Base-by-base conservation (phyloP, 768 basidiomycete species). In the Boletus eberwhitei region DNA sequence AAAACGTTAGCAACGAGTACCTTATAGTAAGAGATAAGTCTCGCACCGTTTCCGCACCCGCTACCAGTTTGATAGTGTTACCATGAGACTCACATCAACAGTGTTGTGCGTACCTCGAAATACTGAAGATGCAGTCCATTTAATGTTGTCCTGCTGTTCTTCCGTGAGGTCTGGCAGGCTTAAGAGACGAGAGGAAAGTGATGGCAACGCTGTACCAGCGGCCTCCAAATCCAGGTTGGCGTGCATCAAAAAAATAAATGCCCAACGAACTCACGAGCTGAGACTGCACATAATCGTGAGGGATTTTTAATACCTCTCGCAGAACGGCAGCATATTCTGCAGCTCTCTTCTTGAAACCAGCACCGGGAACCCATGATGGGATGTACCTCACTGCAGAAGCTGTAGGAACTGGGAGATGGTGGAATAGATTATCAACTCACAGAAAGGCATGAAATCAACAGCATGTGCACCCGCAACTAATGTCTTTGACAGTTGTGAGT, bases 321-420 rank as follows among this genome's bases (percentile, higher is more conserved):
- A 54, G 1, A 22, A 64, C 58, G 22, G 16, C 21, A 6, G 58
- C 45, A 26, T 59, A 51, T 41, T 56, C 29, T 29, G 8, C 8
- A 2, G 29, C 29, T 29, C 12, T 38, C 24, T 40, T 52, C 47
- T 64, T 58, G 42, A 66, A 66, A 2, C 43, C 48, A 2, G 60
- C 62, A 16, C 62, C 58, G 8, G 65, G 65, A 14, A 64, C 12
- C 65, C 64, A 66, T 2, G 57, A 58, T 0, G 65, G 65, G 12
- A 66, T 35, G 22, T 67, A 61, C 40, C 53, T 68, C 50, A 69
- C 68, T 70, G 36, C 4, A 29, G 29, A 8, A 29, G 29, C 8
- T 9, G 8, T 29, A 9, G 8, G 22, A 48, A 48, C 24, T 8
- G 8, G 31, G 24, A 34, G 1, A 16, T 13, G 24, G 0, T 21